Base-by-base conservation (phyloP, 2,329 filamentous ascomycete species). In the Fusarium buharicum region DNA sequence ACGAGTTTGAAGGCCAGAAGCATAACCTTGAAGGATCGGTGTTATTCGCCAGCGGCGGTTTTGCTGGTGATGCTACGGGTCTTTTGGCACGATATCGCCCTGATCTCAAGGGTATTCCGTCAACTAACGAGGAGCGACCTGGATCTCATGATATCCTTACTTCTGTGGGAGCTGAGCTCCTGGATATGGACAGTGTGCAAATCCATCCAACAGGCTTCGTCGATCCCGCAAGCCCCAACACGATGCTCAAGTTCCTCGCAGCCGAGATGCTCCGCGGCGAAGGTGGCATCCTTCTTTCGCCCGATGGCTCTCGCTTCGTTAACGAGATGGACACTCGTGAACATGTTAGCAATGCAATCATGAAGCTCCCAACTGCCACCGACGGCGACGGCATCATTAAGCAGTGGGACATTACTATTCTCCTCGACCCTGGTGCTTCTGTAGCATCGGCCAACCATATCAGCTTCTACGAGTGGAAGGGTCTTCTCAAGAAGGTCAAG, bases 131-230 rank as follows among this genome's bases (percentile, higher is more conserved):
- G 12, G 79, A 83, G 2, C 74, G 82, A 0, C 82, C 85, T 0
- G 85, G 83, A 0, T 78, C 84, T 2, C 84, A 87, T 51, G 68
- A 68, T 1, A 64, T 83, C 0, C 73, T 84, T 0, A 65, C 73
- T 0, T 70, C 70, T 1, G 72, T 77, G 1, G 78, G 77, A 14
- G 80, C 80, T 6, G 73, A 73, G 28, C 70, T 82, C 12, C 74
- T 83, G 36, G 81, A 84, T 24, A 84, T 84, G 81, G 78, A 82
- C 38, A 79, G 77, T 55, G 85, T 90, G 3, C 87, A 90, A 71
- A 79, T 89, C 5, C 87, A 90, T 62, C 86, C 87, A 3, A 88
- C 86, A 0, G 85, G 85, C 0, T 89, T 90, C 66, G 76, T 89
- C 6, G 85, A 88, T 60, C 81, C 82, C 0, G 75, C 77, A 1